These are phyloP conservation scores for Arxiozyma telluris DNA, from an alignment of 1,139 yeast species.

Conservation along the genomic window DNA sequence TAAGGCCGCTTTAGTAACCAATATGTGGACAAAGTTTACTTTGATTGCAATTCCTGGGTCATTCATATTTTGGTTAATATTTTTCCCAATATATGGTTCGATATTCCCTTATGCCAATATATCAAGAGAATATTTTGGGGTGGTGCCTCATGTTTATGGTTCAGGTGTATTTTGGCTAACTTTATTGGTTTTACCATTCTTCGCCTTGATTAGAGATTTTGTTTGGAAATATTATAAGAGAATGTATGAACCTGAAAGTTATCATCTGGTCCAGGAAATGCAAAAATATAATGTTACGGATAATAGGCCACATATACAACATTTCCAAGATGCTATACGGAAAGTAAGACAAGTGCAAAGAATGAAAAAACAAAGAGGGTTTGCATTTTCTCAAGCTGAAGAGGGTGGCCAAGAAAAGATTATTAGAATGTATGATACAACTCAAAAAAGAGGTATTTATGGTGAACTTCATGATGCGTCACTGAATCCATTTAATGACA, in stretches of 20 bases:
- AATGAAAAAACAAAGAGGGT: conserved; percentile 96
- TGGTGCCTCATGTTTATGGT: conserved; percentile 66
- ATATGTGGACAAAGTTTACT: conserved; percentile 93
- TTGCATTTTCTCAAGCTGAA: conserved; percentile 94
- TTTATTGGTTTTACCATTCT: conserved; percentile 60
- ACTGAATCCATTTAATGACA: conserved; percentile 25
- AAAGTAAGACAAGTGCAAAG: conserved; percentile 97
- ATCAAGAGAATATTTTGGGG: conserved; percentile 78
- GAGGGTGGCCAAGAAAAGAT: conserved; percentile 87
- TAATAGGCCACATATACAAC: conserved; percentile 89
- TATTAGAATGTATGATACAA: conserved; percentile 90
- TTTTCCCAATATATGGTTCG: conserved; percentile 80
- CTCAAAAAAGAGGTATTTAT: conserved; percentile 47
- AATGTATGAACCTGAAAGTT: conserved; percentile 81
- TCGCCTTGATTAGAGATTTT: conserved; percentile 80
- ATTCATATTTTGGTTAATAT: conserved; percentile 67
- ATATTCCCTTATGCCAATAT: conserved; percentile 80
- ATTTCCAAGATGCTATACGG: conserved; percentile 93
- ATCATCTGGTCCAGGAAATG: conserved; percentile 93
- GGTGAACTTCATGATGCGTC: conserved; percentile 43
- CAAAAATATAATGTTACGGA: conserved; percentile 93
- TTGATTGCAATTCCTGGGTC: conserved; percentile 93
- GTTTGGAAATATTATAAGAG: conserved; percentile 93
- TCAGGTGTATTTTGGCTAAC: conserved; percentile 80
- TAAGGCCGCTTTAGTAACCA: conserved; percentile 86